Evolutionary conservation across 2,329 filamentous ascomycete genomes (phyloP).

Genomic region (Exophiala spinifera): DNA sequence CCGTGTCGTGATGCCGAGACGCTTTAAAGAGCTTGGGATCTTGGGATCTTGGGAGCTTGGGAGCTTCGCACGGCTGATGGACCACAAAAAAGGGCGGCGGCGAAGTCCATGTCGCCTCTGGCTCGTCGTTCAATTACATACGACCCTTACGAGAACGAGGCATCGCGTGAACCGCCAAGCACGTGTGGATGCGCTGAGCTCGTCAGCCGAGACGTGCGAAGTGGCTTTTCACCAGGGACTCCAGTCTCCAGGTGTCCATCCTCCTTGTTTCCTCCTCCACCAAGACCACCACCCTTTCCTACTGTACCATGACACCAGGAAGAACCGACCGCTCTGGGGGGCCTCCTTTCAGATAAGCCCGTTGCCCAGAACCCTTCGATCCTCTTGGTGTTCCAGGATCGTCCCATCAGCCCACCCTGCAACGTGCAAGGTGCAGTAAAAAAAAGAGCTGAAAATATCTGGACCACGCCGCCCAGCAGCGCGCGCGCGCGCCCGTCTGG

Average conservation of each 20-base stretch:
- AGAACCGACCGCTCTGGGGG: neutral
- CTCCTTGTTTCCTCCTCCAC: neutral
- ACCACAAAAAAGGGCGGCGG: too few species aligned
- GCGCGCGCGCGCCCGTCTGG: neutral
- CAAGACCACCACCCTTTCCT: neutral
- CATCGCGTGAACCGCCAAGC: too few species aligned
- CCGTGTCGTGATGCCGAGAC: too few species aligned
- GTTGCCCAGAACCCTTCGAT: neutral
- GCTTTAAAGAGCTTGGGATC: too few species aligned
- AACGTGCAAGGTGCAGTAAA: neutral
- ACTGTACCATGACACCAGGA: neutral
- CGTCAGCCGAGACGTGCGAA: too few species aligned
- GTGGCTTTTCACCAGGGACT: too few species aligned
- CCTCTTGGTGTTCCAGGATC: slow-evolving; percentile 1
- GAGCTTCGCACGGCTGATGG: too few species aligned
- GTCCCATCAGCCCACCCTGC: neutral
- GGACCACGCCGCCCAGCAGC: neutral
- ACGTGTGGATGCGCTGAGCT: too few species aligned
- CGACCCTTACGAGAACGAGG: too few species aligned
- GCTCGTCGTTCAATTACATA: too few species aligned
- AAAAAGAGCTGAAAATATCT: neutral
- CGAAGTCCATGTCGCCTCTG: too few species aligned
- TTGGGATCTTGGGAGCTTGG: too few species aligned
- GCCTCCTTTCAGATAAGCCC: slow-evolving; percentile 4
- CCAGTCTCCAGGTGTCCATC: neutral